Evolutionary conservation across 2,329 filamentous ascomycete genomes (phyloP).

Genomic region (Thielaviopsis punctulata): DNA sequence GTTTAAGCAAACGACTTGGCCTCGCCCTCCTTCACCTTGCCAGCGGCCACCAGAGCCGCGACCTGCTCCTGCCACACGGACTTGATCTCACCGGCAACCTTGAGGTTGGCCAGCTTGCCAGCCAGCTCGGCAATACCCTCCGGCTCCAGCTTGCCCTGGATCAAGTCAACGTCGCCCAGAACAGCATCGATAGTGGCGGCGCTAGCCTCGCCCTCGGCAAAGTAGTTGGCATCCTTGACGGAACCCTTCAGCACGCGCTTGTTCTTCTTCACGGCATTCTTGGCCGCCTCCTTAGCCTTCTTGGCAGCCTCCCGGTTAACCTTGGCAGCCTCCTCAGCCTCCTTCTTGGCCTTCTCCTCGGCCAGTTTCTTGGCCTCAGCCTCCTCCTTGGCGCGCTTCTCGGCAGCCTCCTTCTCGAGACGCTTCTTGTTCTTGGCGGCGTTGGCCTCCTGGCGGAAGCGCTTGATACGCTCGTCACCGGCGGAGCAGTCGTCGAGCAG

Average conservation of each 20-base stretch:
- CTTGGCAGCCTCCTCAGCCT: conserved; percentile 78
- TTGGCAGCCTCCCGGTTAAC: conserved; percentile 65
- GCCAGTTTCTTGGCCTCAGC: conserved; percentile 69
- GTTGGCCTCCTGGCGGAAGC: conserved; percentile 80
- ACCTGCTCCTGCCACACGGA: conserved; percentile 62
- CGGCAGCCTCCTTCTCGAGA: conserved; percentile 76
- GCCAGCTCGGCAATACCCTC: conserved; percentile 81
- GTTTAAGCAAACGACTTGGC: conserved; percentile 42
- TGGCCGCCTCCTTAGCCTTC: conserved; percentile 97
- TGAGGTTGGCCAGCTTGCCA: conserved; percentile 60
- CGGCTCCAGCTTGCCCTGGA: conserved; percentile 76
- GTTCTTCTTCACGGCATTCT: conserved; percentile 99
- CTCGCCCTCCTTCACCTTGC: conserved; percentile 76
- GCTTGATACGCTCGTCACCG: conserved; percentile 89
- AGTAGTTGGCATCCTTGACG: conserved; percentile 98
- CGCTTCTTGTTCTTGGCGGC: conserved; percentile 94
- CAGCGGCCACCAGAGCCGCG: conserved; percentile 58
- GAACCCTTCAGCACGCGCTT: conserved; percentile 89
- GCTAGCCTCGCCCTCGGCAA: conserved; percentile 54
- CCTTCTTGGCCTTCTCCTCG: conserved; percentile 61
- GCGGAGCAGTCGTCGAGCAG: conserved; percentile 74
- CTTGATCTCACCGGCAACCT: conserved; percentile 74
- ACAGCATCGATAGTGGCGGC: conserved; percentile 65
- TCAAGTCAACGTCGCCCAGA: conserved; percentile 66
- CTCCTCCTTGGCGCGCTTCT: conserved; percentile 74